Conservation (phyloP, 2,329 filamentous ascomycete species). For the Monilinia polystroma region DNA sequence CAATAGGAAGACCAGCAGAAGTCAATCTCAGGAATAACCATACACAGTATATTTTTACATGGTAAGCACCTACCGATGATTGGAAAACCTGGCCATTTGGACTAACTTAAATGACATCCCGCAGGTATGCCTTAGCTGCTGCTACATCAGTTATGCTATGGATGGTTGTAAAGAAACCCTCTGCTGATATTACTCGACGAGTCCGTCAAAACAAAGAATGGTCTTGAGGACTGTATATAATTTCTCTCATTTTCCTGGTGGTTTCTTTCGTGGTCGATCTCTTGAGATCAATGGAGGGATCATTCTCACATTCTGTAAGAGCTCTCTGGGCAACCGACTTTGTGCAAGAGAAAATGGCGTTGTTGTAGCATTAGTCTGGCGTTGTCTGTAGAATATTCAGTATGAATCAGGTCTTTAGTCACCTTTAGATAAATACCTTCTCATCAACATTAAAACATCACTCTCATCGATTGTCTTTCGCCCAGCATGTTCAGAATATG, state of each 20-base stretch:
- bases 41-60: constrained; percentile 97
- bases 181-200: constrained; percentile 68
- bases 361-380: constrained; percentile 67
- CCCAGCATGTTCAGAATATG: constrained; percentile 78
- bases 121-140: constrained; percentile 78
- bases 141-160: constrained; percentile 95
- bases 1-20: constrained; percentile 82
- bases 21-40: constrained; percentile 96
- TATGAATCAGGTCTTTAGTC: constrained; percentile 26
- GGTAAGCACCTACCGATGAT: constrained; percentile 59
- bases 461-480: constrained; percentile 83
- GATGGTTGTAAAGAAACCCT: constrained; percentile 88
- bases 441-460: constrained; percentile 80
- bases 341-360: constrained; percentile 85
- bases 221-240: constrained; percentile 50
- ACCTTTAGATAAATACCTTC: constrained; percentile 56
- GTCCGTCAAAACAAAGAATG: constrained; percentile 75
- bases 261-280: constrained; percentile 7
- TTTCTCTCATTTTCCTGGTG: constrained; percentile 43
- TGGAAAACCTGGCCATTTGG: background rate
- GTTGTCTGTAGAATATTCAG: constrained; percentile 61
- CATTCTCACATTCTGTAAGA: constrained; percentile 80
- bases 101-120: constrained; percentile 12
- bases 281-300: constrained; percentile 54
- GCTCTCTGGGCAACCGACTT: constrained; percentile 75